Evolutionary conservation across 768 basidiomycete species (phyloP), one percentile per base, ranked within the genome.

Genomic region (Russula olivacea): DNA sequence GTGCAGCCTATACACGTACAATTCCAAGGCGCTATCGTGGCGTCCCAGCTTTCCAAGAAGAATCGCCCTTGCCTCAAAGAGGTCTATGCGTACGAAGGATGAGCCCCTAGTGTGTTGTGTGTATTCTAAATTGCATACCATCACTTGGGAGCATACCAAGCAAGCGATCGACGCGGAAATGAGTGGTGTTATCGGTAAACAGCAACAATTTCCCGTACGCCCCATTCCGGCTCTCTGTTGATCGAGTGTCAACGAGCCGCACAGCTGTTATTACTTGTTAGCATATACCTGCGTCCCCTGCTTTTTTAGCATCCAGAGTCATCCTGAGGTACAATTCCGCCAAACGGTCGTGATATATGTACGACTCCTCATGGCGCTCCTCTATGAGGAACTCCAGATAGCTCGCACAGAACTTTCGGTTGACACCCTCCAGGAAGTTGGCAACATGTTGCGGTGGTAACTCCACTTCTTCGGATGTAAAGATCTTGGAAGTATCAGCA

Each of bases 391-490:
- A 91, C 72, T 97, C 95, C 9, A 98, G 79, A 73, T 91, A 98
- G 10, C 84, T 81, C 2, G 83, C 78, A 68, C 89, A 92, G 19
- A 92, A 73, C n/a, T 78, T 75, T 3, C 79, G 83, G 66, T 88
- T 83, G 38, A 94, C 78, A 32, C 76, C 77, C 65, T 93, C 88
- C 25, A 99, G 81, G 72, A 87, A 93, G 61, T 86, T 81, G 12
- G 87, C 85, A 4, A 97, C 92, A 0, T 79, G 79, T 36, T 81
- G 78, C 2, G 86, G 83, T 23, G 97, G 94, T 19, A 98, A 80
- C 62, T 96, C 93, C 8, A 89, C 89, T 61, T 98, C 94, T 70
- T 98, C 96, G 0, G 95, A 93, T 2, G 88, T 93, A 71, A 98
- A 99, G 47, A 99, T 92, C 93, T 97, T 2, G 12, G 55, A 47